Evolutionary conservation across 2,329 filamentous ascomycete genomes (phyloP), one percentile per base, ranked within the genome.

Genomic region (Xylariomycetidae sp.): DNA sequence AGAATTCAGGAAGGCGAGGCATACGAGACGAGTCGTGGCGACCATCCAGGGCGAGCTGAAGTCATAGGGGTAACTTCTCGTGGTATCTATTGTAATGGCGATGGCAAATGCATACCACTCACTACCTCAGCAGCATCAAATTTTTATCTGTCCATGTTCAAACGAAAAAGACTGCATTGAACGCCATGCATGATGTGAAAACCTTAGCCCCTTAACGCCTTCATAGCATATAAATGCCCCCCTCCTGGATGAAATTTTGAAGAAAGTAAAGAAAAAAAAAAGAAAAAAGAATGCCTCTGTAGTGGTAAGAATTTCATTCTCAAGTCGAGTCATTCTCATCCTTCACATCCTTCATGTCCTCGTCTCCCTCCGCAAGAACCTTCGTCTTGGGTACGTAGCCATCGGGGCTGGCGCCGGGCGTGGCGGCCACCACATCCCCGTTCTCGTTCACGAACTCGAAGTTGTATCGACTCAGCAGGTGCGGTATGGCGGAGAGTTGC

Each of bases 381-480:
- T 80, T 84, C 1, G 73, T 77, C 57, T 74, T 72, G 3, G 78
- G 80, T 10, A 74, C 66, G 40, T 77, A 74, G n/a, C 69, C 70
- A 7, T 76, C 69, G 11, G 77, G 70, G 2, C 73, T 75, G 3
- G 77, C 70, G 5, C 88, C 88, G 0, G 89, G 89, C 3, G 89
- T 96, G 17, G 81, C 73, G 3, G 88, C 87, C 15, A 90, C 85
- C 6, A 94, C 82, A 36, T 94, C 82, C 38, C 88, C 90, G 30
- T 87, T 75, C 64, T 98, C 92, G 58, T 98, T 88, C 27, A 97
- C 84, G 51, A 95, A 97, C 57, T 98, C 89, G 57, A 97, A 97
- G 63, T 96, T 94, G 66, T 97, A 98, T 34, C 88, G 77, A 44
- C 88, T 95, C 9, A 98, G 76, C 4, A 97, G 74, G 59, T 98